Conservation (phyloP, 768 basidiomycete genomes). For the Albatrellus ellisii region DNA sequence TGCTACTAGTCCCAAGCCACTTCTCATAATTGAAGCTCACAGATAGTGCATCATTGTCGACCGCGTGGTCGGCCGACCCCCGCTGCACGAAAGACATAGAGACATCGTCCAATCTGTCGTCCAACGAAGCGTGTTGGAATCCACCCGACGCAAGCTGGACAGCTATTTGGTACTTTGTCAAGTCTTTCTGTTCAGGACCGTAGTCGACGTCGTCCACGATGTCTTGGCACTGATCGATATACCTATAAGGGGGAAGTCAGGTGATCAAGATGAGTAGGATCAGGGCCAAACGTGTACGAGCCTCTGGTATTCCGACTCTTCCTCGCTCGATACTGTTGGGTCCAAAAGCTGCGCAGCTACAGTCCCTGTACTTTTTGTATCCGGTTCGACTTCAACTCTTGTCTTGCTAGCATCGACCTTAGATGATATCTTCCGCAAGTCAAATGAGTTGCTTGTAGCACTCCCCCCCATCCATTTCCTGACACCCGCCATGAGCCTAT, state of each 20-base stretch:
- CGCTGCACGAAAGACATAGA: background rate
- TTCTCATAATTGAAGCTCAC: background rate
- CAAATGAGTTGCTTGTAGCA: background rate
- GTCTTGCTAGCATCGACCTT: conserved; percentile 1
- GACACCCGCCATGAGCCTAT: conserved; percentile 66
- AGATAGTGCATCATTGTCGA: background rate
- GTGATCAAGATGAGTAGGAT: background rate
- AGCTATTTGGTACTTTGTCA: background rate
- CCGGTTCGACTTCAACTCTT: conserved; percentile 6
- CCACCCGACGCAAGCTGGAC: background rate
- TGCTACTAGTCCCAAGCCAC: background rate
- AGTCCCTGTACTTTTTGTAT: conserved; percentile 7
- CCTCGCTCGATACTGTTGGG: conserved; percentile 11
- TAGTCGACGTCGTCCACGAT: background rate
- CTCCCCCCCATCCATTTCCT: conserved; percentile 58
- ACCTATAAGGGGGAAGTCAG: background rate
- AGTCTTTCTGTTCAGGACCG: background rate
- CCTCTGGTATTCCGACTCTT: conserved; percentile 13
- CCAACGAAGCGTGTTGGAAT: background rate
- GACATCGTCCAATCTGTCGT: background rate
- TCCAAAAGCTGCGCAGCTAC: conserved; percentile 7
- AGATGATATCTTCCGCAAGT: background rate
- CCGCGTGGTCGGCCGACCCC: background rate
- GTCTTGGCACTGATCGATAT: conserved; percentile 5
- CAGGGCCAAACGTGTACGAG: background rate